These are phyloP conservation scores for Penicillium flavigenum DNA, from an alignment of 495 filamentous ascomycete species.

Conservation along the genomic window DNA sequence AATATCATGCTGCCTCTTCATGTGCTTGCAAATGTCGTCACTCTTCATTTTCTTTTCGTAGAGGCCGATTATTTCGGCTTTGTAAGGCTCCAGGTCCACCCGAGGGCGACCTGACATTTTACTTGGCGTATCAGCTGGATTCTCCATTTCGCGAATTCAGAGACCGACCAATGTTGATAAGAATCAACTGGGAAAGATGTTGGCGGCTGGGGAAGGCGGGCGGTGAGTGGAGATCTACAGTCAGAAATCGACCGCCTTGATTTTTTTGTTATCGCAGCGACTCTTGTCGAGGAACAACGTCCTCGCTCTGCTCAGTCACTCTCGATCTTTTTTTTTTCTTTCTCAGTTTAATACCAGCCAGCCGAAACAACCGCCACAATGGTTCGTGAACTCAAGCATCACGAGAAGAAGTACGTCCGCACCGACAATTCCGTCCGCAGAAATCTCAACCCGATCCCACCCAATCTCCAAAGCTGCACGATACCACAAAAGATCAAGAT, in stretches of 20 bases:
- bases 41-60: constrained; percentile 11
- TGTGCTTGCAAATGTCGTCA: constrained; percentile 12
- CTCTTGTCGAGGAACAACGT: background rate
- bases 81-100: constrained; percentile 4
- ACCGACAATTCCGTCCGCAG: background rate
- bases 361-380: constrained; percentile 47
- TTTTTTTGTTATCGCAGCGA: constrained; percentile 30
- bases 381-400: constrained; percentile 90
- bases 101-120: constrained; percentile 2
- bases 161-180: background rate
- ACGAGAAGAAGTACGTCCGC: constrained; percentile 67
- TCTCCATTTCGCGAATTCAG: constrained; percentile 1
- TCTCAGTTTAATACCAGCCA: background rate
- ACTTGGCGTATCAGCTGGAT: background rate
- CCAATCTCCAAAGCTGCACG: background rate
- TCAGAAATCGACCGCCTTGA: constrained; percentile 31
- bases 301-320: constrained; percentile 4
- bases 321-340: background rate
- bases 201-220: constrained; percentile 1
- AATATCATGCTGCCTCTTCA: constrained; percentile 12
- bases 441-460: constrained; percentile 2
- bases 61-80: constrained; percentile 2
- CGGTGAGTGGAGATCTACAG: background rate
- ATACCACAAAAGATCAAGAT: constrained; percentile 3
- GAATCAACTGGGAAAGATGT: background rate